phyloP scores from a whole-genome alignment of 345 rosid species.

The Dovyalis caffra region DNA sequence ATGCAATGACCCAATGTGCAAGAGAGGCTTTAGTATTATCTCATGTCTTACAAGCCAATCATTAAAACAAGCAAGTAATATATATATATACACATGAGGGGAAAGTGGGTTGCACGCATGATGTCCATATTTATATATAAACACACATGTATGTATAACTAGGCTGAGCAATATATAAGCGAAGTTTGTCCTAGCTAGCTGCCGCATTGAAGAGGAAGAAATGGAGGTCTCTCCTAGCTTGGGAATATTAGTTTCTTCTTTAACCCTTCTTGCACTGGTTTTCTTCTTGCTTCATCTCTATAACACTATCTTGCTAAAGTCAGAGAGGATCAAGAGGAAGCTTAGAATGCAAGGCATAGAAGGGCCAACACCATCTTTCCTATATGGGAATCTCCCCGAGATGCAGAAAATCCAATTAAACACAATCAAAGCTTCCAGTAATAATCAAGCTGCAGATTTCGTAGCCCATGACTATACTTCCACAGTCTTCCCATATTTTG shows the following conservation, averaged over 20 bases:
- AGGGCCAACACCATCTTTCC: conserved; percentile 62
- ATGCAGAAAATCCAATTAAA: conserved; percentile 53
- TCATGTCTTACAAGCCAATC: too few relatives aligned
- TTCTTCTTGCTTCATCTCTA: conserved; percentile 23
- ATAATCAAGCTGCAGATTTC: conserved; percentile 21
- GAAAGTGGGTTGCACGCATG: too few relatives aligned
- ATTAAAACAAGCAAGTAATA: too few relatives aligned
- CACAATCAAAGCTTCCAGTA: background rate
- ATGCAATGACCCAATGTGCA: too few relatives aligned
- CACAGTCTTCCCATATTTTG: conserved; percentile 70
- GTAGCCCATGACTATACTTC: conserved; percentile 71
- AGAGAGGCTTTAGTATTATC: too few relatives aligned
- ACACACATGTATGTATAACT: background rate
- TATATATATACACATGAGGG: too few relatives aligned
- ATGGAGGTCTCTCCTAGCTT: background rate
- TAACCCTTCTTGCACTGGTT: background rate
- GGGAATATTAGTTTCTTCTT: background rate
- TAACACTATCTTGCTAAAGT: conserved; percentile 18
- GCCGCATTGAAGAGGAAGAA: background rate
- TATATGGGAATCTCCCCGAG: conserved; percentile 65
- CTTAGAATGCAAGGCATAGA: conserved; percentile 58
- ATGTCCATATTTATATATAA: too few relatives aligned
- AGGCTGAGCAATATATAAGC: background rate
- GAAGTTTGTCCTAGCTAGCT: background rate
- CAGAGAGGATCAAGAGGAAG: conserved; percentile 36